Evolutionary conservation across 192 early-diverging fungal genomes (phyloP), one percentile per base, ranked within the genome.

Genomic region (Coemansia sp.): DNA sequence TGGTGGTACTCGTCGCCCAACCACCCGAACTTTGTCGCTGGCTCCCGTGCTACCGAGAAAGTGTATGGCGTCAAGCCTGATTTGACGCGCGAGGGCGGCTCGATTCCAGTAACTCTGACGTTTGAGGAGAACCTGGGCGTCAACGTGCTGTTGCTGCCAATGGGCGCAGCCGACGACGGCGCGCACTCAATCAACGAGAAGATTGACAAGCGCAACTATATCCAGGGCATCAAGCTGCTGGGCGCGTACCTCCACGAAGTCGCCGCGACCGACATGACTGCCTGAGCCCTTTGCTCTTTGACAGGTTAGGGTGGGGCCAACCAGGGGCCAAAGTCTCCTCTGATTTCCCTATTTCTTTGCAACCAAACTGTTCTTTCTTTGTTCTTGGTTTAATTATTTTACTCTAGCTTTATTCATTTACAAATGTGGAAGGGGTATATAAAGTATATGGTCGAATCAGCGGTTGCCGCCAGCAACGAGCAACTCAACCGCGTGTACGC

Each of bases 151-250:
- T 85, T 98, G 67, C 84, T 98, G 67, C 96, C 96, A 32, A 96
- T 98, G 94, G 96, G 95, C 57, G 85, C 91, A 21, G 82, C 86
- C 66, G 93, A 94, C 78, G 94, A 95, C 62, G 96, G 96, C 66
- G 96, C 95, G 14, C 96, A 98, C 84, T 94, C 93, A 12, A 96
- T 92, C 82, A 96, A 97, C 83, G 96, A 98, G 82, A 97, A 96
- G 82, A 75, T 98, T 62, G 92, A 96, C 81, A 85, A 83, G 53
- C 87, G 83, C 72, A 98, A 97, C 85, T 97, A 94, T 78, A 90
- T 97, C 61, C 82, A 92, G 71, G 96, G 96, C 57, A 98, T 93
- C 85, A 97, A 98, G 85, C 84, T 96, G 54, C 81, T 95, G 38
- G 91, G 91, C 57, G 85, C 89, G 19, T 97, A 97, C 70, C 86